Base-by-base conservation (phyloP, 441 rosid species). In the Gossypium aridum region DNA sequence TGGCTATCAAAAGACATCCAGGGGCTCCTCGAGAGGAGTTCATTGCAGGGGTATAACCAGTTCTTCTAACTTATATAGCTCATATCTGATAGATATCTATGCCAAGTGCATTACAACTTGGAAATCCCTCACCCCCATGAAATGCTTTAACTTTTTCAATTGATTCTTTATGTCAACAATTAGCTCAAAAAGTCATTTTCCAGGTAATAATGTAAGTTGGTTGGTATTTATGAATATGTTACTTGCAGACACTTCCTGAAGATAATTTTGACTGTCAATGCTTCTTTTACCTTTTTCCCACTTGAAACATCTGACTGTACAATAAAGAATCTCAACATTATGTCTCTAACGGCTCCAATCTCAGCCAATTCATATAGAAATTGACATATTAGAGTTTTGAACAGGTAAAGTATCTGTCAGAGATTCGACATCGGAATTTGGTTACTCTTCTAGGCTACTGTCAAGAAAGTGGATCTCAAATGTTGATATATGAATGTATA, bases 391-490 rank as follows among this genome's bases (percentile, higher is more conserved):
- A 62, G 45, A 72, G 45, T 72, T 55, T 3, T 4, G 57, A 73
- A 66, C 85, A 91, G 97, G 94, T 84, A 54, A 68, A 67, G 5
- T 79, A 79, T 71, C 69, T 87, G 80, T 87, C 91, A 53, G 83
- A 82, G 80, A 85, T 89, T 77, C 82, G 76, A 31, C 93, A 91
- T 70, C 82, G 89, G 2, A 81, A 88, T 79, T 66, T 91, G 64
- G 92, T 89, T 45, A 72, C 81, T 70, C 86, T 91, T 70, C 76
- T 87, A 3, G 93, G 93, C 34, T 85, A 84, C 81, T 89, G 91
- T 77, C 83, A 85, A 20, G 91, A 84, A 75, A 71, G 79, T 66
- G 90, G 85, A 61, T 70, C 59, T 13, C 92, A 89, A 76, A 84
- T 89, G 78, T 64, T 89, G 53, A 82, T 89, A 17, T 87, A 80